Conservation (phyloP, 2,329 filamentous ascomycete species). For the Cytospora chrysosperma region DNA sequence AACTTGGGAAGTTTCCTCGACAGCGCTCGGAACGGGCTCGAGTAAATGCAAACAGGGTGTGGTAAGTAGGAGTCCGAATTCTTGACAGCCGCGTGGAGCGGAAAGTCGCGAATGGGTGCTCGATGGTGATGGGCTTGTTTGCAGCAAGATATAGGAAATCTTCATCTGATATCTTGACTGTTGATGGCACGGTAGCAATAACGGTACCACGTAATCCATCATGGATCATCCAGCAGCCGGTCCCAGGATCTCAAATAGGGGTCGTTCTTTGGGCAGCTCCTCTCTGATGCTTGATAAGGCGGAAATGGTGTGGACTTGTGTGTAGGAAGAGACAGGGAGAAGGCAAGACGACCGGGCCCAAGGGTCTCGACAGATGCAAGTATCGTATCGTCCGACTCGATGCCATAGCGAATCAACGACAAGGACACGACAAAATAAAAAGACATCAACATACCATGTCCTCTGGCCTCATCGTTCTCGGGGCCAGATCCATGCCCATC, state of each 20-base stretch:
- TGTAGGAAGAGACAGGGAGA: neutral
- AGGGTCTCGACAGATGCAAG: conserved; percentile 3
- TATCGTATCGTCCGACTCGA: conserved; percentile 2
- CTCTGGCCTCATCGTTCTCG: conserved; percentile 8
- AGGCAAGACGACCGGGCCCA: conserved; percentile 4
- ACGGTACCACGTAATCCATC: neutral
- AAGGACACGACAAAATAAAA: neutral
- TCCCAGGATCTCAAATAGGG: neutral
- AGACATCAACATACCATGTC: conserved; percentile 13
- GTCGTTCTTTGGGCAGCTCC: neutral
- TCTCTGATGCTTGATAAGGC: conserved; percentile 5
- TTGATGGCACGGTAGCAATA: neutral
- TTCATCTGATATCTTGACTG: conserved; percentile 9
- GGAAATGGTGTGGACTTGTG: neutral
- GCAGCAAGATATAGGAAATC: conserved; percentile 3
- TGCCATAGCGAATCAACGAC: neutral
- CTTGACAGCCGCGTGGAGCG: neutral
- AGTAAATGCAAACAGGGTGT: neutral
- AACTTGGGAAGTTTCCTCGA: conserved; percentile 15
- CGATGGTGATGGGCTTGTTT: conserved; percentile 1
- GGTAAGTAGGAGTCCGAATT: neutral
- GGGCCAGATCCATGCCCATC: conserved; percentile 15
- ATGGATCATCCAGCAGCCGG: neutral
- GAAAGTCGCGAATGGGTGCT: conserved; percentile 2
- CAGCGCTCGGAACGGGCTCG: neutral